Evolutionary conservation across 2,329 filamentous ascomycete species (phyloP).

Genomic region (Trichoderma sp.): DNA sequence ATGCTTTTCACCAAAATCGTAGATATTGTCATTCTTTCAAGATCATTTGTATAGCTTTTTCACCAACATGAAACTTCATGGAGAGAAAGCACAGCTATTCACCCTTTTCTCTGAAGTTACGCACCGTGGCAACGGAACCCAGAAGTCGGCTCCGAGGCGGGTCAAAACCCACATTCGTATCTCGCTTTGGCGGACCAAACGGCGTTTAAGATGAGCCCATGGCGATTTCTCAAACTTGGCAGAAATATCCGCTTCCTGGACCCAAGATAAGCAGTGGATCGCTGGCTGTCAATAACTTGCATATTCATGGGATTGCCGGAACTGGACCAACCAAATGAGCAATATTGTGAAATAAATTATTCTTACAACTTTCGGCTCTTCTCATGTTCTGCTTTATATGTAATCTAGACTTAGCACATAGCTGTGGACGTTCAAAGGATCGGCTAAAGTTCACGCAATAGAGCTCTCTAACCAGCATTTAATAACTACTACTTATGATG

Average conservation of each 20-base stretch:
- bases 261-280: not conserved
- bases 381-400: no score
- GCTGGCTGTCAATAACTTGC: no score
- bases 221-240: not conserved
- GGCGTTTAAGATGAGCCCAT: not conserved
- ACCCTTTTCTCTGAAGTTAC: not conserved
- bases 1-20: not conserved
- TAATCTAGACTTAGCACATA: no score
- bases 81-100: not conserved
- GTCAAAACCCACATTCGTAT: not conserved
- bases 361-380: no score
- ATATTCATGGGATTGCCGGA: no score
- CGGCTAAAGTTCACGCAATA: no score
- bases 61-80: not conserved
- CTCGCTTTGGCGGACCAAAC: not conserved
- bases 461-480: no score
- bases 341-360: no score
- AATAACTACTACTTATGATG: no score
- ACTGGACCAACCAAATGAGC: no score
- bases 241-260: not conserved
- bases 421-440: no score
- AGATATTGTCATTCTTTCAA: not conserved
- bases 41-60: not conserved
- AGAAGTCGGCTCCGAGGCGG: slow-evolving; percentile 7
- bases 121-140: not conserved